Conservation (phyloP, 805 yeast genomes). For the Cyberlindnera saturnus region DNA sequence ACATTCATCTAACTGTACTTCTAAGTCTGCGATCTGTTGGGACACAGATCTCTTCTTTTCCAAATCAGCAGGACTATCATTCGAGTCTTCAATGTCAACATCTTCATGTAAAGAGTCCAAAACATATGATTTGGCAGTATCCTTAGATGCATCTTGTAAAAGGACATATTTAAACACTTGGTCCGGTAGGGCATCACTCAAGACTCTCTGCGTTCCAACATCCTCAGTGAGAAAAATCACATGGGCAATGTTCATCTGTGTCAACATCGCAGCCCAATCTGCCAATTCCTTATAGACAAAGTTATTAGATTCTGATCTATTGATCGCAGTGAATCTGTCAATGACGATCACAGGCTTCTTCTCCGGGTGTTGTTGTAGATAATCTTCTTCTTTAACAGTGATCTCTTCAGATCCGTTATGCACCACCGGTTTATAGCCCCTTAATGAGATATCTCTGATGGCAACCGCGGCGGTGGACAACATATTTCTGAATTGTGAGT, state of each 20-base stretch:
- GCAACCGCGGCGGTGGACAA: slow-evolving; percentile 67
- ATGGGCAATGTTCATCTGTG: slow-evolving; percentile 78
- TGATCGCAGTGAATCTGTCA: slow-evolving; percentile 56
- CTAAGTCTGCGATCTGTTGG: slow-evolving; percentile 13
- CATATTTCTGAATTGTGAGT: slow-evolving; percentile 76
- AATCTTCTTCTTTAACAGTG: slow-evolving; percentile 67
- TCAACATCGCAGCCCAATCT: slow-evolving; percentile 81
- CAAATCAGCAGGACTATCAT: slow-evolving; percentile 24
- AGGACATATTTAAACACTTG: slow-evolving; percentile 74
- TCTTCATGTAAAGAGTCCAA: slow-evolving; percentile 39
- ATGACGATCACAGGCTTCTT: slow-evolving; percentile 81
- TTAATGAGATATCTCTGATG: slow-evolving; percentile 56
- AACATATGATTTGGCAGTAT: slow-evolving; percentile 67
- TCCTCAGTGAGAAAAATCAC: slow-evolving; percentile 86
- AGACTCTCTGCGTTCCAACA: slow-evolving; percentile 62
- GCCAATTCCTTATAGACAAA: slow-evolving; percentile 70
- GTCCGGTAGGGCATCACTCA: slow-evolving; percentile 73
- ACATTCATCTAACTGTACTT: slow-evolving; percentile 42
- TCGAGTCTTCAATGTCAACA: slow-evolving; percentile 16
- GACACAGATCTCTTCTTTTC: slow-evolving; percentile 7
- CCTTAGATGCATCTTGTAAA: slow-evolving; percentile 74
- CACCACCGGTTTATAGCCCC: slow-evolving; percentile 33
- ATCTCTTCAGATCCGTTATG: slow-evolving; percentile 27
- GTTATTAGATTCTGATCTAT: slow-evolving; percentile 52
- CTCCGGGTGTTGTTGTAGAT: slow-evolving; percentile 78